These are phyloP conservation scores for Naumovozyma castellii DNA, from an alignment of 805 yeast species.

Conservation along the genomic window DNA sequence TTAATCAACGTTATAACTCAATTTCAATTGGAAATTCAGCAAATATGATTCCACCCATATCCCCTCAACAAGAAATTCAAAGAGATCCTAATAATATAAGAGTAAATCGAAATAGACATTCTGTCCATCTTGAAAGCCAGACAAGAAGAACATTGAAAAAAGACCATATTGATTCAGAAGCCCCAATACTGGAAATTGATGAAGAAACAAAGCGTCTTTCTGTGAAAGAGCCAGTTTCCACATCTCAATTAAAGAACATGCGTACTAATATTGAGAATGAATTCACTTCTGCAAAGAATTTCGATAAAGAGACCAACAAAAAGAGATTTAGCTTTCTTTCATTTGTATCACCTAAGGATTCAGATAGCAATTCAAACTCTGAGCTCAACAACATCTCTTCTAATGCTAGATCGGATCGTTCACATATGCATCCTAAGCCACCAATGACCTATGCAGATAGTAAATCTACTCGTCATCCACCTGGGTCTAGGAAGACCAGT, in stretches of 20 bases:
- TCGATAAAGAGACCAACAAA: background rate
- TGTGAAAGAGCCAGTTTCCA: background rate
- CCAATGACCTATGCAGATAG: too few relatives aligned
- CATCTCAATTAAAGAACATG: background rate
- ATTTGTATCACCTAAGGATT: slow-evolving; percentile 5
- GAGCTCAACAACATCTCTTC: background rate
- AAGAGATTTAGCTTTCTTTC: slow-evolving; percentile 13
- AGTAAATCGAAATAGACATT: too few relatives aligned
- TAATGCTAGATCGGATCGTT: too few relatives aligned
- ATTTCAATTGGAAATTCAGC: too few relatives aligned
- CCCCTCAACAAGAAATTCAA: background rate
- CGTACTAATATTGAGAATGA: background rate
- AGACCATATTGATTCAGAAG: background rate
- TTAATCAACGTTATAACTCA: too few relatives aligned
- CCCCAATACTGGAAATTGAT: background rate
- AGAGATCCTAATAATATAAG: background rate
- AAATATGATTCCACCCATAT: too few relatives aligned
- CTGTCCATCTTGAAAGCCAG: too few relatives aligned
- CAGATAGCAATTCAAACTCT: too few relatives aligned
- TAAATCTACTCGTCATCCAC: too few relatives aligned
- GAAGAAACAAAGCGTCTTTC: background rate
- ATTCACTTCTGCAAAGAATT: background rate
- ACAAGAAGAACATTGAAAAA: background rate
- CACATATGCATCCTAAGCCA: too few relatives aligned
- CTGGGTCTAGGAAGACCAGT: background rate